A percentile compares a stretch with the other conserved stretches of the same genome.
These are phyloP conservation scores for Candida hispaniensis DNA, from an alignment of 805 yeast genomes.

Conservation along the genomic window DNA sequence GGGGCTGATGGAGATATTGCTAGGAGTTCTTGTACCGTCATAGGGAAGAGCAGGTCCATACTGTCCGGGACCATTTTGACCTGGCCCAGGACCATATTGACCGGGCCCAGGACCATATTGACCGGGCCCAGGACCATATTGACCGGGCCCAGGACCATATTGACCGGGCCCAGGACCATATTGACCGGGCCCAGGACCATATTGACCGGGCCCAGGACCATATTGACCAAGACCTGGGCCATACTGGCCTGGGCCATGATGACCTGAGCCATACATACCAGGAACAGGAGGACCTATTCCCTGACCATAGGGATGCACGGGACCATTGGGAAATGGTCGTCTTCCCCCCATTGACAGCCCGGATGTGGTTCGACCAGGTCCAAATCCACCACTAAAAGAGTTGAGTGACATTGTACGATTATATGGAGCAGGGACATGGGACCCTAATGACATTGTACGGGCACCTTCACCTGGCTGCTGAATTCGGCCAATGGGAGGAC, in stretches of 20 bases:
- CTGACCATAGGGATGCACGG: conserved; percentile 7
- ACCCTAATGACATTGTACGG: too few relatives aligned
- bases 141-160: conserved; percentile 3
- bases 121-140: neutral
- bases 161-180: conserved; percentile 3
- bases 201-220: conserved; percentile 4
- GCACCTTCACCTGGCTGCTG: conserved; percentile 1
- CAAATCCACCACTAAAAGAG: conserved; percentile 3
- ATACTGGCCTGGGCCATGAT: conserved; percentile 1
- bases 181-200: conserved; percentile 1
- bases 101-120: conserved; percentile 1
- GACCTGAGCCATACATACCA: neutral
- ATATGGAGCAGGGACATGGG: too few relatives aligned
- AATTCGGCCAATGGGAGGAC: conserved; percentile 2
- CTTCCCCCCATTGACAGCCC: conserved; percentile 8
- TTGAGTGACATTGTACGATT: too few relatives aligned
- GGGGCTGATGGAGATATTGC: too few relatives aligned
- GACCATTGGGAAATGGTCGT: conserved; percentile 4
- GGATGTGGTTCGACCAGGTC: conserved; percentile 12
- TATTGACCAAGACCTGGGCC: conserved; percentile 1
- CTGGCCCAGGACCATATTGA: conserved; percentile 1
- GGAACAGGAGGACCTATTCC: conserved; percentile 1
- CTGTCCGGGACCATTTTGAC: neutral
- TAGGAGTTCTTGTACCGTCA: too few relatives aligned
- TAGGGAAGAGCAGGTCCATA: too few relatives aligned